Conservation (phyloP, 352 stramenopile species). For the Pythium coloratum region DNA sequence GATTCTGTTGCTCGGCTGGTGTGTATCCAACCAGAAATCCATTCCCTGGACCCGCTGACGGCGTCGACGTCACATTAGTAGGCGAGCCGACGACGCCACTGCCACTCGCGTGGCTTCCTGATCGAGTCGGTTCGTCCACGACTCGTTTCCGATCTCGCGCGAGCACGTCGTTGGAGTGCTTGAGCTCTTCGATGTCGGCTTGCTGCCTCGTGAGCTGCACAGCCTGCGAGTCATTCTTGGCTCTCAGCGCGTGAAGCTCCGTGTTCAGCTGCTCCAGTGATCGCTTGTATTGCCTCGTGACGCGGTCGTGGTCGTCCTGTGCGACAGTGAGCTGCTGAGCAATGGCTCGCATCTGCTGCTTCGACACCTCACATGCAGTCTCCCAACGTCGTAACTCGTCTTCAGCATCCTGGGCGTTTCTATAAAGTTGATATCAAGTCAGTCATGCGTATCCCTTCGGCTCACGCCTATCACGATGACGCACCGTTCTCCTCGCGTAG, state of each 20-base stretch:
- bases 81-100: not conserved
- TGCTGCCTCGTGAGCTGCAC: constrained; percentile 17
- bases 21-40: constrained; percentile 21
- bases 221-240: constrained; percentile 10
- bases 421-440: constrained; percentile 3
- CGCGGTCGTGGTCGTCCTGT: constrained; percentile 33
- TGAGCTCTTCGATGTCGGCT: constrained; percentile 25
- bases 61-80: not conserved
- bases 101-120: constrained; percentile 3
- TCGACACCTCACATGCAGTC: constrained; percentile 18
- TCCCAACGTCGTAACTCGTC: constrained; percentile 44
- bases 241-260: constrained; percentile 27
- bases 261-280: constrained; percentile 35
- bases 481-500: constrained; percentile 36
- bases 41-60: not conserved
- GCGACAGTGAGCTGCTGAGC: constrained; percentile 31
- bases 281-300: constrained; percentile 36
- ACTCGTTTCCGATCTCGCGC: constrained; percentile 32
- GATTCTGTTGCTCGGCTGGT: constrained; percentile 50
- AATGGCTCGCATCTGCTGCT: constrained; percentile 35
- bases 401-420: constrained; percentile 35
- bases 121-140: constrained; percentile 20
- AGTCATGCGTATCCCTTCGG: not conserved
- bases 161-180: constrained; percentile 24
- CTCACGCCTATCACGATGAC: not conserved